These are phyloP conservation scores for Nannochloropsis oceanica DNA, from an alignment of 108 stramenopile species.

Conservation along the genomic window DNA sequence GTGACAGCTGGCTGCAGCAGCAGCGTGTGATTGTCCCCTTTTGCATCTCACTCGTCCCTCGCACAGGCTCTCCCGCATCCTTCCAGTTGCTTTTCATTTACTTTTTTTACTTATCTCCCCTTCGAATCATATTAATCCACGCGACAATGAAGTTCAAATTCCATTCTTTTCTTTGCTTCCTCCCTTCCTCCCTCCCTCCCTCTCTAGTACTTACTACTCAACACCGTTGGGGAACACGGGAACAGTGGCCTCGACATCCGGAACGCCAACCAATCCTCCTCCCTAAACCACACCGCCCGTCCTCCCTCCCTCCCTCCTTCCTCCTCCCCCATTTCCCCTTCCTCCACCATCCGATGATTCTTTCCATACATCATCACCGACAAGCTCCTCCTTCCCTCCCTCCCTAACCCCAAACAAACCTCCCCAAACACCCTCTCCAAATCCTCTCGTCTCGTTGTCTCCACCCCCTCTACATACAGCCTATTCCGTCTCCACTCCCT, in stretches of 20 bases:
- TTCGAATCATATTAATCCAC: no score
- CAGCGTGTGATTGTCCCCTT: no score
- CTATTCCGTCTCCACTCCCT: background rate
- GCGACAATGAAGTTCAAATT: no score
- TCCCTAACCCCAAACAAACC: background rate
- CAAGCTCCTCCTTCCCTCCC: background rate
- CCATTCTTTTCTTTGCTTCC: no score
- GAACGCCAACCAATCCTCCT: background rate
- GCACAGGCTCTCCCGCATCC: no score
- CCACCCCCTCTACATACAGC: background rate
- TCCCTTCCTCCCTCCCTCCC: background rate
- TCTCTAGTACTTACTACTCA: background rate
- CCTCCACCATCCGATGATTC: background rate
- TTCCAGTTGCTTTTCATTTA: no score
- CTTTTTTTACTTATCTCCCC: no score
- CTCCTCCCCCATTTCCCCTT: background rate
- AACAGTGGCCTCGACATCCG: background rate
- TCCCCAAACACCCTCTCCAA: background rate
- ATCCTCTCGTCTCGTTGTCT: background rate
- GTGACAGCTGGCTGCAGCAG: no score
- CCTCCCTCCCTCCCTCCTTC: background rate
- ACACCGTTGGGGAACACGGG: background rate
- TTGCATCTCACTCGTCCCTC: no score
- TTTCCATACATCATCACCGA: background rate
- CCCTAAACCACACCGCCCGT: background rate